Evolutionary conservation across 2,329 filamentous ascomycete species (phyloP).

Genomic region (Pseudogymnoascus sp.): DNA sequence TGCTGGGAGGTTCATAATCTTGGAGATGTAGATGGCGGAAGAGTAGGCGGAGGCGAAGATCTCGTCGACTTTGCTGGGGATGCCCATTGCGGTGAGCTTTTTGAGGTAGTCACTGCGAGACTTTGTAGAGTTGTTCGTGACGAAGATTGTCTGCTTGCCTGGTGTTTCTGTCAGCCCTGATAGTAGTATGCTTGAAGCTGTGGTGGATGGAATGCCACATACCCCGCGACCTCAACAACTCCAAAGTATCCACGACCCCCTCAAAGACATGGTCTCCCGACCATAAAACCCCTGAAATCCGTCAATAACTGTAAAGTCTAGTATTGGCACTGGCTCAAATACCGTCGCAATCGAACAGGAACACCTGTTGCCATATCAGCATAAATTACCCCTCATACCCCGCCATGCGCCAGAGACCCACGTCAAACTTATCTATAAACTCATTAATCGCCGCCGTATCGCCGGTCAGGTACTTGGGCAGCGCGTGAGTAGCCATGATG

Average conservation of each 20-base stretch:
- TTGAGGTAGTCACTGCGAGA: constrained; percentile 86
- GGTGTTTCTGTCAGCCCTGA: constrained; percentile 11
- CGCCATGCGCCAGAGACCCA: constrained; percentile 40
- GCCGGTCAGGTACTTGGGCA: constrained; percentile 65
- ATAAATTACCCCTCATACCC: constrained; percentile 16
- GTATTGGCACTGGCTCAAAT: constrained; percentile 26
- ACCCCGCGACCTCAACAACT: constrained; percentile 77
- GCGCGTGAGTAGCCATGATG: neutral
- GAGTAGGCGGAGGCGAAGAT: constrained; percentile 96
- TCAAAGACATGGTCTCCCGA: constrained; percentile 87
- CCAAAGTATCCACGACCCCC: constrained; percentile 75
- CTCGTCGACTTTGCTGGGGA: constrained; percentile 75
- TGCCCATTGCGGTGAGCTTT: constrained; percentile 76
- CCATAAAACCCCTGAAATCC: constrained; percentile 75
- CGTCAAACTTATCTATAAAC: constrained; percentile 88
- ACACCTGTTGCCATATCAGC: constrained; percentile 51
- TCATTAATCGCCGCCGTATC: constrained; percentile 68
- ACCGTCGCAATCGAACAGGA: constrained; percentile 98
- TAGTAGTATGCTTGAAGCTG: neutral
- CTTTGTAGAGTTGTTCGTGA: constrained; percentile 98
- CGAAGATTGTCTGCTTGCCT: constrained; percentile 92
- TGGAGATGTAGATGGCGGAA: constrained; percentile 88
- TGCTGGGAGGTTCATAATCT: constrained; percentile 72
- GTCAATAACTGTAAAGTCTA: constrained; percentile 16
- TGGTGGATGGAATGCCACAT: constrained; percentile 19